phyloP scores from a whole-genome alignment of 805 yeast species.

The Maudiozyma bulderi region DNA sequence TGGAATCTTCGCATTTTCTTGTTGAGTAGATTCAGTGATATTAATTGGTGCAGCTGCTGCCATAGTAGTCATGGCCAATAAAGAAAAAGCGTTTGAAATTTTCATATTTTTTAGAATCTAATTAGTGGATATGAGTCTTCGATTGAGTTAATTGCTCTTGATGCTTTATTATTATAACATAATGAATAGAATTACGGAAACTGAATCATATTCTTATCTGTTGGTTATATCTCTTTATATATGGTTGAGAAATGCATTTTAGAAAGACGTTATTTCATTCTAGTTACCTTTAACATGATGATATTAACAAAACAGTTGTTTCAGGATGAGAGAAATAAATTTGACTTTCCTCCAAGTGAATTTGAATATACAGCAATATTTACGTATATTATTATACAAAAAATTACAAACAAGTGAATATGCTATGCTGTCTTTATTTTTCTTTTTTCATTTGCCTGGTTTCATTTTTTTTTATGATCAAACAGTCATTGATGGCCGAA shows the following conservation, averaged over 20 bases:
- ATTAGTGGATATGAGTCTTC: not conserved
- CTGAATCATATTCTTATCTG: no score
- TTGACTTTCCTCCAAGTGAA: no score
- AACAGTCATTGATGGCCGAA: constrained; percentile 6
- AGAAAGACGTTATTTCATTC: no score
- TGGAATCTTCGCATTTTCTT: constrained; percentile 12
- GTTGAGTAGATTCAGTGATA: constrained; percentile 5
- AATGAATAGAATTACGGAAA: not conserved
- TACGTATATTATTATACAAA: no score
- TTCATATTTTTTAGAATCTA: constrained; percentile 10
- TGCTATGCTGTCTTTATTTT: no score
- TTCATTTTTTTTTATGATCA: not conserved
- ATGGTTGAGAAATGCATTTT: no score
- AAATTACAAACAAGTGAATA: no score
- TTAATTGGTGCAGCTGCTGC: constrained; percentile 20
- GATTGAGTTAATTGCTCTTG: not conserved
- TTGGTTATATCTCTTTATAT: no score
- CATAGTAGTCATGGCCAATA: constrained; percentile 7
- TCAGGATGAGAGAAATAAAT: no score
- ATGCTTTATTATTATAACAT: not conserved
- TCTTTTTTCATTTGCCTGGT: not conserved
- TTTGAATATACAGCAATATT: no score
- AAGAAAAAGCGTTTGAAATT: constrained; percentile 10
- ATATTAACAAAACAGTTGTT: no score
- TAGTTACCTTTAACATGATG: no score